phyloP scores from a whole-genome alignment of 768 basidiomycete genomes.

The Calvatia gigantea region DNA sequence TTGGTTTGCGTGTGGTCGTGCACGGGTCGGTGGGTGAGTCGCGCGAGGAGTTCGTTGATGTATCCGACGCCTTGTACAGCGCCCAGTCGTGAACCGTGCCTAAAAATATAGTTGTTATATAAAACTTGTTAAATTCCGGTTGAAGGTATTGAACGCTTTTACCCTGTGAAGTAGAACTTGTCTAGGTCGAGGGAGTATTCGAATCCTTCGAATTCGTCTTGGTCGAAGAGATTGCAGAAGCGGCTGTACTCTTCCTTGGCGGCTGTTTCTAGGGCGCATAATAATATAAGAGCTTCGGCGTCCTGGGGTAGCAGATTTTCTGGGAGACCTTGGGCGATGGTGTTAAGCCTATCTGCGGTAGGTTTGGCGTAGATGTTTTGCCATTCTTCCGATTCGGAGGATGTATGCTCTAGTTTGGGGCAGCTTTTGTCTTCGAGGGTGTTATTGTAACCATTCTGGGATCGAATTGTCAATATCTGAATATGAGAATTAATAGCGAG shows the following conservation, averaged over 20 bases:
- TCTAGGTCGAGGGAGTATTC: slow-evolving; percentile 72
- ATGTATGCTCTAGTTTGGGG: slow-evolving; percentile 42
- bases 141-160: neutral
- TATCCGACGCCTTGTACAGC: slow-evolving; percentile 84
- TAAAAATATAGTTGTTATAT: no score
- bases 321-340: slow-evolving; percentile 47
- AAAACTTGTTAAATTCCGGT: neutral
- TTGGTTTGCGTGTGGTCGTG: slow-evolving; percentile 74
- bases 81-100: slow-evolving; percentile 67
- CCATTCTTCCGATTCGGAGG: slow-evolving; percentile 50
- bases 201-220: slow-evolving; percentile 58
- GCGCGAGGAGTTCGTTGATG: slow-evolving; percentile 80
- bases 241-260: slow-evolving; percentile 47
- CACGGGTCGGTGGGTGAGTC: slow-evolving; percentile 63
- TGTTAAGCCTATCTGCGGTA: slow-evolving; percentile 58
- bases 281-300: slow-evolving; percentile 55
- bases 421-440: slow-evolving; percentile 70
- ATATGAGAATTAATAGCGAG: neutral
- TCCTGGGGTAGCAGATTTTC: slow-evolving; percentile 56
- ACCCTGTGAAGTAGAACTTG: slow-evolving; percentile 81
- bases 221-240: slow-evolving; percentile 72
- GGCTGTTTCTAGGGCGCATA: slow-evolving; percentile 82
- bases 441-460: slow-evolving; percentile 38
- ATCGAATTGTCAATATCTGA: neutral
- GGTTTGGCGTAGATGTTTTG: slow-evolving; percentile 47